Base-by-base conservation (phyloP, 2,329 filamentous ascomycete species). In the Colletotrichum spaethianum region DNA sequence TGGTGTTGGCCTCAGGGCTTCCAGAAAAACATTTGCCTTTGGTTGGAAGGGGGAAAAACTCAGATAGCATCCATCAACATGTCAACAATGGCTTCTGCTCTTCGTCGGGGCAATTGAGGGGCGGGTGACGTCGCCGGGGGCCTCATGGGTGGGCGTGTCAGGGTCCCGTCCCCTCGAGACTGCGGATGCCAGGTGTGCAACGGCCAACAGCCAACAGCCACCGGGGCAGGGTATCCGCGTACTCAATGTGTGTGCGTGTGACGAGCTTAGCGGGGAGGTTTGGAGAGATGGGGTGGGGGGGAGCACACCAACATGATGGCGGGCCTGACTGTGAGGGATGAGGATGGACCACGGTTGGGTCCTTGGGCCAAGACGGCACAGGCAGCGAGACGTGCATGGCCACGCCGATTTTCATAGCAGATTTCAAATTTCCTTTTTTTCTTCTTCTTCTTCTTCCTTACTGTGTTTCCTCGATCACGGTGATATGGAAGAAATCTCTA, bases 51-150 rank as follows among this genome's bases (percentile, higher is more conserved):
- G 28, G 14, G 14, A 28, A 50, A 28, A 3, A 4, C n/a, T 28
- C 7, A 3, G 4, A 28, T 9, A 9, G 8, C 9, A 28, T 1
- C 23, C 12, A 18, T 16, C 16, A 7, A 42, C 7, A 26, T 18
- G 28, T 53, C 52, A 70, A 53, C 61, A 60, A 31, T 42, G 59
- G 26, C 28, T 68, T 71, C 36, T 63, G 18, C 36, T 14, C 12
- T 20, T 63, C 9, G 52, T 53, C 50, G 42, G 57, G 40, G 48
- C 67, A 67, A 53, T 44, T 57, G 50, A 38, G 46, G 46, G 56
- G 63, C 56, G 44, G 65, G 65, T 72, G 70, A 72, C 59, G 70
- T 72, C 70, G 70, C 65, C 46, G 60, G 48, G 69, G 69, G 59
- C 44, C 59, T 53, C 42, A 31, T 28, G 33, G 62, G 44, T 71